Percentiles rank a stretch among this genome's conserved stretches.
Evolutionary conservation across 2,329 filamentous ascomycete species (phyloP).

Genomic region (Chrysoporthe cubensis): DNA sequence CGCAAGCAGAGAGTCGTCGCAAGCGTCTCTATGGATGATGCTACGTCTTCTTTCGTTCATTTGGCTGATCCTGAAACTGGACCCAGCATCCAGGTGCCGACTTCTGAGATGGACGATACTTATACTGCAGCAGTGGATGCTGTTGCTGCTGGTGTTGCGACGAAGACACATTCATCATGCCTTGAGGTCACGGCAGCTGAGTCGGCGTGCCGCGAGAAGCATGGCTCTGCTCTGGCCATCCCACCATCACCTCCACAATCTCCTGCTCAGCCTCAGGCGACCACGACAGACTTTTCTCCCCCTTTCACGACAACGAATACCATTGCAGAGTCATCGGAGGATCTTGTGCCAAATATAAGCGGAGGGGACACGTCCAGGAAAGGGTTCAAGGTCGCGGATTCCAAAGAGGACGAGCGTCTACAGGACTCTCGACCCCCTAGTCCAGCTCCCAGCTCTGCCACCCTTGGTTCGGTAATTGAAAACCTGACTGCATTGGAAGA

Average conservation of each 20-base stretch:
- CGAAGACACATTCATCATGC: background rate
- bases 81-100: background rate
- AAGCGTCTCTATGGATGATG: background rate
- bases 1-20: constrained; percentile 17
- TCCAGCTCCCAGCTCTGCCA: constrained; percentile 12
- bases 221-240: background rate
- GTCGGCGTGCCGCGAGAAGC: too few relatives aligned
- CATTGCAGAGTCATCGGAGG: background rate
- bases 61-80: background rate
- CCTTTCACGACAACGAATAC: background rate
- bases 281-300: background rate
- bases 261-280: background rate
- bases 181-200: background rate
- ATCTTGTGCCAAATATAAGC: too few relatives aligned
- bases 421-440: background rate
- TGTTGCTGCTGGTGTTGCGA: background rate
- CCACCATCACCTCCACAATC: constrained; percentile 1
- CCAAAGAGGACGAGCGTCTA: background rate
- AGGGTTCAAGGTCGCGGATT: background rate
- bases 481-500: background rate
- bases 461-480: background rate
- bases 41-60: background rate
- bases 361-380: too few relatives aligned
- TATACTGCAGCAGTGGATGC: background rate
- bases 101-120: background rate